Conservation (phyloP, 805 yeast species). For the Metschnikowia continentalis region DNA sequence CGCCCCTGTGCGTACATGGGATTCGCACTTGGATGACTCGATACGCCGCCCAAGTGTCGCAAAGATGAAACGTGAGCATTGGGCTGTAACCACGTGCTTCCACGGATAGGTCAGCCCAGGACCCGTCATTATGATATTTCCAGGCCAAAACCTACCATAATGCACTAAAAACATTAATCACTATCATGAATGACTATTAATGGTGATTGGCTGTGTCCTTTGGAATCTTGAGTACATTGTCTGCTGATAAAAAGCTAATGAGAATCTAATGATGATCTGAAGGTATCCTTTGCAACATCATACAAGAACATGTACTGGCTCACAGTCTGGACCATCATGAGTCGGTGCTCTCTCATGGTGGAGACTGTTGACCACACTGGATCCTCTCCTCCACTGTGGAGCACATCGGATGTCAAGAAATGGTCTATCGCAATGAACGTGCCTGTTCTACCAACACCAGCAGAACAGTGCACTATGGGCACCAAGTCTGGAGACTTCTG, state of each 20-base stretch:
- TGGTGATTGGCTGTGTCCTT: too few species aligned
- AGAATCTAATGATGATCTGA: neutral
- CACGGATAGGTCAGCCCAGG: too few species aligned
- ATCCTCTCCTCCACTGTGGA: conserved; percentile 15
- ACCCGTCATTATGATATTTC: too few species aligned
- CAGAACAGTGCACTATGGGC: conserved; percentile 73
- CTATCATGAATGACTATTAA: too few species aligned
- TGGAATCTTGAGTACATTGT: too few species aligned
- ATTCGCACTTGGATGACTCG: neutral
- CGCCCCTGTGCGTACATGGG: neutral
- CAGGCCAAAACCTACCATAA: too few species aligned
- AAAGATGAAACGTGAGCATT: conserved; percentile 1
- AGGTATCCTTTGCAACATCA: conserved; percentile 17
- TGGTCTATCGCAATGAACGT: conserved; percentile 47
- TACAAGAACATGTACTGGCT: conserved; percentile 36
- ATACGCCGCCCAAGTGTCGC: neutral
- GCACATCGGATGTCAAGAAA: conserved; percentile 13
- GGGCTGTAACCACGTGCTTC: too few species aligned
- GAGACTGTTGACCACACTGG: conserved; percentile 27
- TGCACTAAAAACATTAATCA: too few species aligned
- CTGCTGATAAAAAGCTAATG: too few species aligned
- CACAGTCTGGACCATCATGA: conserved; percentile 44
- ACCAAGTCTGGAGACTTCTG: conserved; percentile 8
- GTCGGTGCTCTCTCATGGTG: conserved; percentile 28
- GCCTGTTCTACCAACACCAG: conserved; percentile 97